Evolutionary conservation across 139 green algal species (phyloP), one percentile per base, ranked within the genome.

Genomic region (Tetratostichococcus sp.): DNA sequence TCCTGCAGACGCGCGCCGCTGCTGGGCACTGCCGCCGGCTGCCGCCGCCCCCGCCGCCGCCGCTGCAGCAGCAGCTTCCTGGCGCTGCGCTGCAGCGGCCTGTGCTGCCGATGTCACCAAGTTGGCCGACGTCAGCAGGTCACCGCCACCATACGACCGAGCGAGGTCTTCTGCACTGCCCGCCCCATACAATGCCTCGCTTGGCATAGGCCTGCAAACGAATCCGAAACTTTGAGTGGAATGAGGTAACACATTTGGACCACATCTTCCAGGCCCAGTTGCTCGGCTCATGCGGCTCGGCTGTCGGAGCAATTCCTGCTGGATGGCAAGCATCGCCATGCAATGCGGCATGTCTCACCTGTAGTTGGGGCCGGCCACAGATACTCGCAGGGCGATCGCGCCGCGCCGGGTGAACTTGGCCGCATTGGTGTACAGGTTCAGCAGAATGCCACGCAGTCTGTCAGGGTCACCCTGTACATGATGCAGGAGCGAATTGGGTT

Each of bases 381-480:
- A 34, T 39, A 91, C 87, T 1, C 85, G 74, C 79, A 95, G 75
- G 22, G 75, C 72, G 35, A 96, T 93, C 80, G 86, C 74, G 19
- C 91, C 91, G 0, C 14, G 22, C 73, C 35, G 39, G 22, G 88
- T 91, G 81, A 90, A 91, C 81, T 93, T 91, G 33, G 83, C 88
- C 1, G 91, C 91, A 67, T 96, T 96, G 43, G 88, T 93, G 85
- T 91, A 92, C 35, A 96, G 79, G 80, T 96, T 96, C 35, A 96
- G 82, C 43, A 96, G 85, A n/a, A 96, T 86, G 79, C 91, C 91
- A n/a, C 85, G 80, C 75, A 96, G 77, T 16, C 89, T 70, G 70
- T 88, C 86, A 26, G 86, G 78, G 78, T 94, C 89, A 1, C 81
- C 83, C 39, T 50, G 39, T 11, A 50, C 39, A 11, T 6, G 39